Percentiles rank a stretch among this genome's conserved stretches.
phyloP scores from a whole-genome alignment of 768 basidiomycete genomes.

The Neoboletus brunneissimus region DNA sequence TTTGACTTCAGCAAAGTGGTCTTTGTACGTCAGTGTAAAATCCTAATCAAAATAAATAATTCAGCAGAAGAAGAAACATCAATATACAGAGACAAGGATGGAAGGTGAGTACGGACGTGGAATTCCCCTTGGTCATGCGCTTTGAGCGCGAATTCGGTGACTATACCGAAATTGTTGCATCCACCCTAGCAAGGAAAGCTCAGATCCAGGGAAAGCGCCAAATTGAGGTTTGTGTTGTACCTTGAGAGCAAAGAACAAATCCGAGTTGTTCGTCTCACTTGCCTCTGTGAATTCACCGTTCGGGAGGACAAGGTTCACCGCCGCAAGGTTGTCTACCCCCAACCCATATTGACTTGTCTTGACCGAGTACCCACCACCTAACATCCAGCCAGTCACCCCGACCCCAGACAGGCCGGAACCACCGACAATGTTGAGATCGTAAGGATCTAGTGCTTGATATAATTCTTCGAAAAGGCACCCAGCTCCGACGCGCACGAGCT shows the following conservation, averaged over 20 bases:
- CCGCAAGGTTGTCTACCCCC: constrained; percentile 33
- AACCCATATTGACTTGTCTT: constrained; percentile 35
- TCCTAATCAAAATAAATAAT: no score
- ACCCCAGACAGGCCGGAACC: background rate
- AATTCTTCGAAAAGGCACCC: background rate
- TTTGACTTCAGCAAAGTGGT: no score
- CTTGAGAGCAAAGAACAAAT: background rate
- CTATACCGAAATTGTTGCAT: no score
- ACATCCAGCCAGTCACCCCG: background rate
- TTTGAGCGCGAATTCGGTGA: no score
- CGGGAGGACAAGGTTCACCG: constrained; percentile 29
- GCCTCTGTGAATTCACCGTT: constrained; percentile 20
- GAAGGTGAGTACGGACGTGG: no score
- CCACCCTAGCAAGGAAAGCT: no score
- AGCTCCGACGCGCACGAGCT: background rate
- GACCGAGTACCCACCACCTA: constrained; percentile 33
- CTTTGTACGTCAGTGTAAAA: no score
- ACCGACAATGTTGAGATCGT: background rate
- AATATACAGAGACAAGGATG: no score
- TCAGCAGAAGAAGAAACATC: no score
- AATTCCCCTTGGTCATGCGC: no score
- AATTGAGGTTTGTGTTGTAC: no score
- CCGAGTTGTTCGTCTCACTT: background rate
- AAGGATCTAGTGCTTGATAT: background rate
- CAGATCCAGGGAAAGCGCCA: no score